Evolutionary conservation across 2,329 filamentous ascomycete genomes (phyloP), one percentile per base, ranked within the genome.

Genomic region (Nannizziopsis arthrosporioides): DNA sequence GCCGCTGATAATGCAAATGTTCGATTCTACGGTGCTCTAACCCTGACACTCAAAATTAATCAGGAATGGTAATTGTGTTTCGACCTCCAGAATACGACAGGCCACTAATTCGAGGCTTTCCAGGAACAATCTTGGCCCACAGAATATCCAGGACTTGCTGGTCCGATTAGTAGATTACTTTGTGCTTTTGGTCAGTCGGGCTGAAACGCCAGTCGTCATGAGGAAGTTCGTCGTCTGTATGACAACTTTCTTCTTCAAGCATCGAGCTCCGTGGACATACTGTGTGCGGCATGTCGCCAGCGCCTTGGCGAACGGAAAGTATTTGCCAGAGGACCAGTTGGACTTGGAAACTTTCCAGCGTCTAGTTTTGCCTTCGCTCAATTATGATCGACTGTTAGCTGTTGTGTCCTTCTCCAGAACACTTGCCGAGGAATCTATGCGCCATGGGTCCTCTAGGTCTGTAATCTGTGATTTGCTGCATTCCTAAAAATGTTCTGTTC

Each of bases 1-100:
- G 71, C 71, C 44, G 80, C 78, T 52, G 69, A 76, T 17, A 80
- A 85, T 55, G 77, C 84, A 52, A 82, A 89, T 58, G 79, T 92
- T 56, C 83, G 84, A 54, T 96, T 96, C 67, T 94, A 94, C 62
- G 92, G 87, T 11, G 90, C 89, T 27, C 74, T 95, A 51, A 96
- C 90, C 0, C 83, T 95, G 55, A 93, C 87, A 44, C 80, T 96
- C 57, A 98, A 96, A 68, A 78, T 96, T 50, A 95, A 96, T 62
- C 83, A 82, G n/a, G 86, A 92, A 61, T 86, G 81, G 83, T 84
- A 35, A 48, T 17, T 22, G 6, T 2, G 7, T 5, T 27, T 5
- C 14, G 19, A 18, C 9, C 11, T 30, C 55, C 37, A 11, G 12
- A 42, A 40, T 32, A 18, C 18, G n/a, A 32, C 17, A 36, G 14